These are phyloP conservation scores for Pseudomicrostroma phylloplanum DNA, from an alignment of 1,284 basidiomycete species.

Conservation along the genomic window DNA sequence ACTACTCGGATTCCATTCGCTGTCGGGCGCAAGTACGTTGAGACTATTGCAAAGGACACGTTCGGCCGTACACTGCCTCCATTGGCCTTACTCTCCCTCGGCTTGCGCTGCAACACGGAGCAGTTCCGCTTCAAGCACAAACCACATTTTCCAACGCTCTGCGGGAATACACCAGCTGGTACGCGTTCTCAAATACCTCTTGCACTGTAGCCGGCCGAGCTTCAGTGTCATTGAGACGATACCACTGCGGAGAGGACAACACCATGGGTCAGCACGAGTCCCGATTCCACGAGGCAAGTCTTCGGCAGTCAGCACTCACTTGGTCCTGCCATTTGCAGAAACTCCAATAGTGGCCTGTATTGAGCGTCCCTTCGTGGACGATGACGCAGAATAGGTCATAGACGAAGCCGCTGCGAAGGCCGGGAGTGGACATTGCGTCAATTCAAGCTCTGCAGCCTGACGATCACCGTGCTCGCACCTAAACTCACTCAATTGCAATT, in stretches of 20 bases:
- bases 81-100: too few species aligned
- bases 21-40: too few species aligned
- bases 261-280: too few species aligned
- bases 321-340: slow-evolving; percentile 5
- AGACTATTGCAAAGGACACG: too few species aligned
- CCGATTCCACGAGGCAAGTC: too few species aligned
- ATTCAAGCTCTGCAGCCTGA: neutral
- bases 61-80: too few species aligned
- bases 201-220: neutral
- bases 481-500: neutral
- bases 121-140: neutral
- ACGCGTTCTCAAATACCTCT: neutral
- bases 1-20: too few species aligned
- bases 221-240: neutral
- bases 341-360: slow-evolving; percentile 61
- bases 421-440: slow-evolving; percentile 43
- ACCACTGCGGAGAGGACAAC: neutral
- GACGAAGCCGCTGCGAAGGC: slow-evolving; percentile 60
- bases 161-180: slow-evolving; percentile 1
- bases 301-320: too few species aligned
- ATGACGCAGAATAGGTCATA: slow-evolving; percentile 91
- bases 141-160: neutral
- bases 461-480: neutral
- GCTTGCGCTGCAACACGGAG: too few species aligned
- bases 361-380: slow-evolving; percentile 80